A percentile compares a stretch with the other conserved stretches of the same genome.
These are phyloP conservation scores for Phialocephala subalpina DNA, from an alignment of 2,329 filamentous ascomycete species.

Conservation along the genomic window DNA sequence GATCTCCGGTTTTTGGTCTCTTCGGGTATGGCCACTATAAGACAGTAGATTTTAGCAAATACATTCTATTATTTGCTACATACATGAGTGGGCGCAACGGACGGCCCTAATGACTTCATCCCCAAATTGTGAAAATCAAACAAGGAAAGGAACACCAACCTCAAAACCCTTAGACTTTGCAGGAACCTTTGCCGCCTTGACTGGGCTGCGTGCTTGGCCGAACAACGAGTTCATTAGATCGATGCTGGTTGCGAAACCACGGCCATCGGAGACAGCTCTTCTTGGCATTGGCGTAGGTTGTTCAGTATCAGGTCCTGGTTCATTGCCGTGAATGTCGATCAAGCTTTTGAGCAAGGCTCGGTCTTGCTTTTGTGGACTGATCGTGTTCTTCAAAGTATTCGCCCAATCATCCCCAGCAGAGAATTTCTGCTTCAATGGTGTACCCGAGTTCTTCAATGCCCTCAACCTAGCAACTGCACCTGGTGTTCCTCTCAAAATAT, in stretches of 20 bases:
- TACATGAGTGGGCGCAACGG: constrained; percentile 45
- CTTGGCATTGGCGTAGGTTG: constrained; percentile 51
- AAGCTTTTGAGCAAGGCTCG: constrained; percentile 72
- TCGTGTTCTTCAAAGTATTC: constrained; percentile 90
- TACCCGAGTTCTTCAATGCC: constrained; percentile 66
- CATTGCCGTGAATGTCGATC: constrained; percentile 43
- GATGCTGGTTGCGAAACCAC: constrained; percentile 85
- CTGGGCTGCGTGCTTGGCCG: constrained; percentile 70
- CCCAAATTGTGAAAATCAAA: constrained; percentile 31
- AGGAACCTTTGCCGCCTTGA: constrained; percentile 60
- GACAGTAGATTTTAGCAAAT: constrained; percentile 55
- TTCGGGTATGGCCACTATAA: constrained; percentile 87
- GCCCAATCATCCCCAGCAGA: constrained; percentile 84
- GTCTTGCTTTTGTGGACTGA: constrained; percentile 93
- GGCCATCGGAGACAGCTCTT: constrained; percentile 49
- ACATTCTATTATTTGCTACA: constrained; percentile 45
- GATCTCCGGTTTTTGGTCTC: constrained; percentile 72
- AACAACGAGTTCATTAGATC: constrained; percentile 97
- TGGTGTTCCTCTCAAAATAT: constrained; percentile 59
- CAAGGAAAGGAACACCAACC: constrained; percentile 74
- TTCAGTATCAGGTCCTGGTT: constrained; percentile 59
- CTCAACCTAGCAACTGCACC: constrained; percentile 71
- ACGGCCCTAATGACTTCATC: constrained; percentile 38
- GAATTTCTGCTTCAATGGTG: constrained; percentile 66
- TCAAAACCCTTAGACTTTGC: constrained; percentile 77